Evolutionary conservation across 1,284 basidiomycete species (phyloP).

Genomic region (Phellopilus nigrolimitatus): DNA sequence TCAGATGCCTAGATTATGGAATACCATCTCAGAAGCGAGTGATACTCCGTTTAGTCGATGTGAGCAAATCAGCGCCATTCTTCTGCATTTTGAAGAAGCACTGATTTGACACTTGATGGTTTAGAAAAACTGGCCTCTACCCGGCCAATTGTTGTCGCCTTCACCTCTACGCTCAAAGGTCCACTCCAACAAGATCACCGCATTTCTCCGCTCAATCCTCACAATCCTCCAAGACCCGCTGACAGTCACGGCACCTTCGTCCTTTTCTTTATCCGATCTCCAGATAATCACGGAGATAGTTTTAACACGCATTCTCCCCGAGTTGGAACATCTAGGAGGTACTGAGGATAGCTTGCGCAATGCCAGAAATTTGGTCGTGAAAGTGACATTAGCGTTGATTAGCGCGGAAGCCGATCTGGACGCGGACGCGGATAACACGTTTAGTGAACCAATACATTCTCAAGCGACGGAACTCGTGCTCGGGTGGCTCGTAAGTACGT

Average conservation of each 20-base stretch:
- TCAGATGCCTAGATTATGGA: constrained; percentile 34
- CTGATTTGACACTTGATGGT: neutral
- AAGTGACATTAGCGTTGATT: constrained; percentile 5
- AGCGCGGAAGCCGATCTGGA: constrained; percentile 2
- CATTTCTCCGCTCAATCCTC: constrained; percentile 38
- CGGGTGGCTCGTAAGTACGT: constrained; percentile 10
- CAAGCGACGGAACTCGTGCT: constrained; percentile 7
- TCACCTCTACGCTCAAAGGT: constrained; percentile 32
- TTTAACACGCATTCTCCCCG: constrained; percentile 44
- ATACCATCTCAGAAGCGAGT: constrained; percentile 29
- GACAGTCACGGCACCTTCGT: constrained; percentile 20
- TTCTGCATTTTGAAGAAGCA: neutral
- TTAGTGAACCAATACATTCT: constrained; percentile 1
- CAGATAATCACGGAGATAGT: constrained; percentile 39
- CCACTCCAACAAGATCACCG: constrained; percentile 36
- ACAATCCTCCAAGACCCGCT: constrained; percentile 28
- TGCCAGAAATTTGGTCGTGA: constrained; percentile 18
- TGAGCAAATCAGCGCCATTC: neutral
- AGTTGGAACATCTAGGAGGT: constrained; percentile 35
- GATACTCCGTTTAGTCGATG: constrained; percentile 27
- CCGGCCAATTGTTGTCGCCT: constrained; percentile 28
- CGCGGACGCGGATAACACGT: constrained; percentile 12
- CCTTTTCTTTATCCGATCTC: constrained; percentile 25
- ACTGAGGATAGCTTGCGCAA: constrained; percentile 28
- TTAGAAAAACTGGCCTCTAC: constrained; percentile 44